A percentile compares a stretch with the other conserved stretches of the same genome.
phyloP scores from a whole-genome alignment of 192 early-diverging fungal species.

The Entomortierella lignicola region DNA sequence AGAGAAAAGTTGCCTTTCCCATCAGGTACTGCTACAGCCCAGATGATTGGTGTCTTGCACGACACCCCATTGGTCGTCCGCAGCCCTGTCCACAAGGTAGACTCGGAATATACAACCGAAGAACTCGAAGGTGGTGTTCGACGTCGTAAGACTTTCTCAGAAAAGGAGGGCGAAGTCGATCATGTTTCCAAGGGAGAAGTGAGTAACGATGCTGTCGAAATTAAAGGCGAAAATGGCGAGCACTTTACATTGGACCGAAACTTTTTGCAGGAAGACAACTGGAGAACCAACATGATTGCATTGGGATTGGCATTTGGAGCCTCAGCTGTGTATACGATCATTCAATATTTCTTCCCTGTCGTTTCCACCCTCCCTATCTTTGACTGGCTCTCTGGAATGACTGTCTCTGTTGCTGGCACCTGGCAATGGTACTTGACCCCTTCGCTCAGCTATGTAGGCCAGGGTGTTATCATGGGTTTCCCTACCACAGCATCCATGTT shows the following conservation, averaged over 20 bases:
- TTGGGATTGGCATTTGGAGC: slow-evolving; percentile 65
- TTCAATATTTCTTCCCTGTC: slow-evolving; percentile 71
- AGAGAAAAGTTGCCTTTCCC: slow-evolving; percentile 87
- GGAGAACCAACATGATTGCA: slow-evolving; percentile 69
- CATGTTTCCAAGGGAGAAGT: slow-evolving; percentile 2
- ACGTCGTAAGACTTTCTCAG: slow-evolving; percentile 7
- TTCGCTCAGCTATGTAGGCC: slow-evolving; percentile 81
- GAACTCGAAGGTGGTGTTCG: slow-evolving; percentile 14
- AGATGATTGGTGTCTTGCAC: slow-evolving; percentile 83
- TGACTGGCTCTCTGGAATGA: slow-evolving; percentile 67
- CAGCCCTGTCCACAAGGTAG: background rate
- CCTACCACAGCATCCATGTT: slow-evolving; percentile 81
- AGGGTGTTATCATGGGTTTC: slow-evolving; percentile 86
- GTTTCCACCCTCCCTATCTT: slow-evolving; percentile 68
- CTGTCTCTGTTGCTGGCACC: slow-evolving; percentile 57
- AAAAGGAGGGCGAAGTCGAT: slow-evolving; percentile 6
- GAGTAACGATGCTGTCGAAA: slow-evolving; percentile 12
- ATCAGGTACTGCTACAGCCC: slow-evolving; percentile 86
- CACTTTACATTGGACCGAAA: slow-evolving; percentile 29
- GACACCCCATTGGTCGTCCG: slow-evolving; percentile 64
- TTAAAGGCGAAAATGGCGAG: slow-evolving; percentile 44
- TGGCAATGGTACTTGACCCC: slow-evolving; percentile 82
- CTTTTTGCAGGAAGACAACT: slow-evolving; percentile 63
- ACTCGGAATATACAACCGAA: background rate
- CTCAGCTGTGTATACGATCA: slow-evolving; percentile 72